Evolutionary conservation across 306 rosid species (phyloP).

Genomic region (Cucumis melo): DNA sequence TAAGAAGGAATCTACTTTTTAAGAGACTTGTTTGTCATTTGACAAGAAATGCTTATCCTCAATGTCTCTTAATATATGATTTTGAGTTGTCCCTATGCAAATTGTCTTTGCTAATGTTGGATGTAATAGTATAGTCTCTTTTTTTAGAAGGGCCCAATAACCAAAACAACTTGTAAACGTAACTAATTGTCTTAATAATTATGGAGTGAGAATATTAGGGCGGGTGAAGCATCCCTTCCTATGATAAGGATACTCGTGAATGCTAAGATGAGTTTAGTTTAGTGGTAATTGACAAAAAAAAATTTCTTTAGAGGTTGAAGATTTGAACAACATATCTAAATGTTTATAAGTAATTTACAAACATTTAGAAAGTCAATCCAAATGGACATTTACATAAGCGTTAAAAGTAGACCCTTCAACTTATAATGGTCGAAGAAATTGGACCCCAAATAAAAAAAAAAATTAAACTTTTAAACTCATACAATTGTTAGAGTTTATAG

Average conservation of each 20-base stretch:
- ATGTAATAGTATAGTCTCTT: neutral
- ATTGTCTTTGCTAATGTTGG: neutral
- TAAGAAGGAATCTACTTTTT: constrained; percentile 30
- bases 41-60: constrained; percentile 8
- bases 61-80: neutral
- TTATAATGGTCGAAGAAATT: no score
- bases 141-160: neutral
- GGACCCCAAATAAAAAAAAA: no score
- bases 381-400: no score
- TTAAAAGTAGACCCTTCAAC: no score
- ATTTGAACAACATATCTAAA: no score
- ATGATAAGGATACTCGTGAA: neutral
- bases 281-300: no score
- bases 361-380: no score
- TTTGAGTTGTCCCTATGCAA: neutral
- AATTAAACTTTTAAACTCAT: no score
- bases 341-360: no score
- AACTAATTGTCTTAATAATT: neutral
- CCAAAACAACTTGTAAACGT: neutral
- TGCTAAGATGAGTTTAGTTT: no score
- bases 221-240: neutral
- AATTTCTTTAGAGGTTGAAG: no score
- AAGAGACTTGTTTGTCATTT: constrained; percentile 5
- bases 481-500: no score
- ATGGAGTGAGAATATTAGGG: neutral